Base-by-base conservation (phyloP, 2,329 filamentous ascomycete species). In the Chaetoscypha palmicola region DNA sequence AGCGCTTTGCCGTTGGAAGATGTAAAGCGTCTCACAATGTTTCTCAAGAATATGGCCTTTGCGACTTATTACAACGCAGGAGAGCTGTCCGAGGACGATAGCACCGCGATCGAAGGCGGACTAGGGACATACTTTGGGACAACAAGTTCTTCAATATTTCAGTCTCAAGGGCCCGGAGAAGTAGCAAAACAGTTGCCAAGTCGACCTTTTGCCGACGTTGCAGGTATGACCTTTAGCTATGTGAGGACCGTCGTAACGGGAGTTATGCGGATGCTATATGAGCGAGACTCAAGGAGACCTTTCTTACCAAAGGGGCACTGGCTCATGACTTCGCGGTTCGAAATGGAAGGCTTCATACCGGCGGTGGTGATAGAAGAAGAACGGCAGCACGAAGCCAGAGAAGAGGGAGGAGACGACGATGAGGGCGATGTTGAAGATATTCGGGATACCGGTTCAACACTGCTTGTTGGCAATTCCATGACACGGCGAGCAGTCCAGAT, bases 21-120 rank as follows among this genome's bases (percentile, higher is more conserved):
- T 43, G 72, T 97, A 3, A 81, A 82, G 50, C 69, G 76, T 2
- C 72, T 98, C 53, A 86, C 87, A 0, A 70, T 79, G 0, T 97
- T 97, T 55, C 69, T 98, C 22, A 96, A 96, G 60, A 92, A 94
- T 50, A 70, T 97, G 4, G 84, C 86, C 0, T 97, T 97, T 55
- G 82, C 86, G 0, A 71, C 96, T 39, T 91, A 94, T 63, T 94
- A 91, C 70, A 83, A 91, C 57, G 76, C 83, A 7, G 74, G 78
- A 2, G 84, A 91, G 45, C 68, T 84, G 43, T 69, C 63, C 19
- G 68, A 71, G 35, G 63, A 67, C 33, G 65, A 66, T 19, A 38
- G 55, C 46, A 28, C 48, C 54, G 30, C 61, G 62, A 17, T 61
- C 64, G 65, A 66, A 43, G 47, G 16, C 62, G 65, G 68, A 10